Evolutionary conservation across 805 yeast genomes (phyloP).

Genomic region (Candida quercuum): DNA sequence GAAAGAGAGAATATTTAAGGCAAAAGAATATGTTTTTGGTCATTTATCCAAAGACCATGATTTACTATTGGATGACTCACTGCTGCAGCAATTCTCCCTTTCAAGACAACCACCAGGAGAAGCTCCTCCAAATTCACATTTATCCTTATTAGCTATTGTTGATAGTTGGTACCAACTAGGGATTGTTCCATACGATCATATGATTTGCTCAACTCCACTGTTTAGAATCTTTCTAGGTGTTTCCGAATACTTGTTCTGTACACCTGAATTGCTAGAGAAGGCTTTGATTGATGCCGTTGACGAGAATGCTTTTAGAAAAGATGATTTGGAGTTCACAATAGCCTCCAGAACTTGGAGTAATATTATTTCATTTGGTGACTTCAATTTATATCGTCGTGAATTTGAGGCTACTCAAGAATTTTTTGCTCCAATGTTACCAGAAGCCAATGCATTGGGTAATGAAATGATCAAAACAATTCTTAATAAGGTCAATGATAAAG

Average conservation of each 20-base stretch:
- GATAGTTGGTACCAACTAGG: constrained; percentile 87
- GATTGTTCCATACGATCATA: constrained; percentile 92
- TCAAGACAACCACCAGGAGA: constrained; percentile 62
- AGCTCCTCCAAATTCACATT: constrained; percentile 78
- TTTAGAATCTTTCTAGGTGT: constrained; percentile 93
- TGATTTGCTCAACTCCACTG: constrained; percentile 91
- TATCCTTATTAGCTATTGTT: constrained; percentile 83
- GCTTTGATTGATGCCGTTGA: constrained; percentile 67
- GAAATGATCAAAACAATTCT: constrained; percentile 86
- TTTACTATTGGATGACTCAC: constrained; percentile 66
- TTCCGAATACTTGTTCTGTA: constrained; percentile 83
- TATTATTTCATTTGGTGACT: constrained; percentile 71
- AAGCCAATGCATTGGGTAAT: constrained; percentile 84
- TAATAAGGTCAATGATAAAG: constrained; percentile 23
- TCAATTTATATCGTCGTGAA: constrained; percentile 59
- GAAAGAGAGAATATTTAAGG: constrained; percentile 50
- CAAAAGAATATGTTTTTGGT: constrained; percentile 74
- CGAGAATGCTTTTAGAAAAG: constrained; percentile 70
- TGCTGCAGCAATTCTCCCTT: constrained; percentile 76
- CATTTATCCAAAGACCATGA: constrained; percentile 51
- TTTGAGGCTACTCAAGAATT: constrained; percentile 81
- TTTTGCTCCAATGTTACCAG: constrained; percentile 81
- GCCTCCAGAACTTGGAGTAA: constrained; percentile 88
- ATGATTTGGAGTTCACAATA: constrained; percentile 86
- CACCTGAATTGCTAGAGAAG: constrained; percentile 76